Base-by-base conservation (phyloP, 768 basidiomycete genomes). In the Filobasidium floriforme region DNA sequence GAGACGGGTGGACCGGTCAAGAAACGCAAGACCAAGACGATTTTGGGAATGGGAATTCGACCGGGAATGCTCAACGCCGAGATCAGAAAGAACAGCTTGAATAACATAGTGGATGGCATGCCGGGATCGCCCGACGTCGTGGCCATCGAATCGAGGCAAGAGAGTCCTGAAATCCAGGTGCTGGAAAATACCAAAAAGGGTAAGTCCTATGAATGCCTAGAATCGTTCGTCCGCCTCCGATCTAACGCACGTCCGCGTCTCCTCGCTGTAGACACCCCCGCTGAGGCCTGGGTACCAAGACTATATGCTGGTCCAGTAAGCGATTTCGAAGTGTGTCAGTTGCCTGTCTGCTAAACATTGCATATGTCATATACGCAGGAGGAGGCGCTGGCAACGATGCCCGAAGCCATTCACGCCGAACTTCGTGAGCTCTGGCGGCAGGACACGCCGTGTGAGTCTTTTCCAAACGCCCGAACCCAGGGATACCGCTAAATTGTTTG, bases 11-110 rank as follows among this genome's bases (percentile, higher is more conserved):
- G 2, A 9, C 14, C 54, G 15, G 54, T 57, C 54, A 57, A 57
- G 54, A 57, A 57, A 32, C 22, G 29, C 15, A 57, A 57, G 54
- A 57, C 54, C 12, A 57, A 57, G 24, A 28, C 54, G 12, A 32
- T 57, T n/a, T 28, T 57, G 18, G 54, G 54, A 7, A 7, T 57
- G 54, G 54, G 54, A 19, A 24, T 57, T 15, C 22, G 29, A 57
- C 54, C 54, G 14, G 54, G 54, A 7, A 57, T 32, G 24, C 15
- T 57, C 18, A 15, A 6, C 3, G 6, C 54, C 24, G 54, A 49
- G 46, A 14, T 18, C 54, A 22, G 54, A 24, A 57, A 57, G 26
- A 24, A 15, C 54, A 57, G 54, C 24, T n/a, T 32, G 54, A 57
- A 22, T 12, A 49, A 49, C 22, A 4, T 49, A 3, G 46, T 49